Conservation (phyloP, 805 yeast species). For the Metschnikowia cubensis region DNA sequence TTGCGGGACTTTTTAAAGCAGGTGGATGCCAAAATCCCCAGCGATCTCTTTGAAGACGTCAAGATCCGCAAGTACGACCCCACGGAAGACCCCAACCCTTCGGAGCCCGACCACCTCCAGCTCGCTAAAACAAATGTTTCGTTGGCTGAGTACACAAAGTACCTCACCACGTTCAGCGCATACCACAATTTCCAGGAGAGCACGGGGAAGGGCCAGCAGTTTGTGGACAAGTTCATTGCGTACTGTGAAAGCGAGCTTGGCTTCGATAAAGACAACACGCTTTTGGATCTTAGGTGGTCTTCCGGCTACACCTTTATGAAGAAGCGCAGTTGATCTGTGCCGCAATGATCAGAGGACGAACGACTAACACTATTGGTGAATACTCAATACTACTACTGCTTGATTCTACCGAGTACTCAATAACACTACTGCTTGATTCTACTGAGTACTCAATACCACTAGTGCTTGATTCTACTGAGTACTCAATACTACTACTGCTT, state of each 20-base stretch:
- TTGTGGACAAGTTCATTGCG: slow-evolving; percentile 30
- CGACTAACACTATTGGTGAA: no score
- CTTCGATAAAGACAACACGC: slow-evolving; percentile 39
- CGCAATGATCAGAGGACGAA: no score
- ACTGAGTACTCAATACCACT: no score
- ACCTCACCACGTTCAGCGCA: slow-evolving; percentile 69
- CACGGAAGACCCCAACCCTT: slow-evolving; percentile 1
- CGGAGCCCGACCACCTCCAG: slow-evolving; percentile 19
- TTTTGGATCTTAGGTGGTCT: slow-evolving; percentile 44
- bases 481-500: no score
- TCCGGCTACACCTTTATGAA: slow-evolving; percentile 50
- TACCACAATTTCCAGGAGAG: slow-evolving; percentile 52
- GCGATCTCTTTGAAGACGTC: slow-evolving; percentile 37
- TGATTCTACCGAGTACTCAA: no score
- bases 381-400: no score
- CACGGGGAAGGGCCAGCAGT: slow-evolving; percentile 31
- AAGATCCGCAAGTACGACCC: slow-evolving; percentile 26
- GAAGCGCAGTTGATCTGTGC: slow-evolving; percentile 16
- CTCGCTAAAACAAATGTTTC: slow-evolving; percentile 33
- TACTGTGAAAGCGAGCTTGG: slow-evolving; percentile 40
- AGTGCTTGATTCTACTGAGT: no score
- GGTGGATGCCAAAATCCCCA: slow-evolving; percentile 42
- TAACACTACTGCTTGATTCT: no score
- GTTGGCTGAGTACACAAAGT: slow-evolving; percentile 45
- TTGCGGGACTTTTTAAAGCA: slow-evolving; percentile 44